Percentiles rank a stretch among this genome's conserved stretches.
phyloP scores from a whole-genome alignment of 768 basidiomycete species.

The Postia placenta region DNA sequence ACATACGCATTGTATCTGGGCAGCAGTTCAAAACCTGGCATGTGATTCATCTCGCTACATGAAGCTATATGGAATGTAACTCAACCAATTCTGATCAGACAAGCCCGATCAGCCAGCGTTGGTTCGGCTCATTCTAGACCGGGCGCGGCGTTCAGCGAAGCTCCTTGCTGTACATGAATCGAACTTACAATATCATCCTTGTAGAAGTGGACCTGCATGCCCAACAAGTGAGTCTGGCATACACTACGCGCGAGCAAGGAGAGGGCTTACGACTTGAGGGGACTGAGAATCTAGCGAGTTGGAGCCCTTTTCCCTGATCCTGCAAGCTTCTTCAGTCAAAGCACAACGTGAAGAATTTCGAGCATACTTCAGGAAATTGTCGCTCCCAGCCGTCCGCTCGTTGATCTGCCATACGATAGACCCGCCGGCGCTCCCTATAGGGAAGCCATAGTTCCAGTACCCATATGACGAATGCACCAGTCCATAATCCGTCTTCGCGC shows the following conservation, averaged over 20 bases:
- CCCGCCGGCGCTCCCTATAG: not conserved
- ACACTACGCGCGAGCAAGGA: not conserved
- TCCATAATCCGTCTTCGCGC: not conserved
- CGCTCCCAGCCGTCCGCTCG: not conserved
- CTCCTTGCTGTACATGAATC: too few relatives aligned
- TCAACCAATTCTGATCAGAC: too few relatives aligned
- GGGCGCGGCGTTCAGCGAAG: not conserved
- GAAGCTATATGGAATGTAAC: too few relatives aligned
- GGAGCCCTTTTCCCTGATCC: not conserved
- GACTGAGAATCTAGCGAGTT: not conserved
- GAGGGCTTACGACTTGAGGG: not conserved
- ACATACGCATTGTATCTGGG: too few relatives aligned
- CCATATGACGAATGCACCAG: not conserved
- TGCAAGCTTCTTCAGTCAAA: not conserved
- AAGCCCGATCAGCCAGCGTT: not conserved
- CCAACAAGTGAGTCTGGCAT: not conserved
- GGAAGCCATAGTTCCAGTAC: not conserved
- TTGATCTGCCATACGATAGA: not conserved
- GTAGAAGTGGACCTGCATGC: not conserved
- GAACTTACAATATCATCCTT: not conserved
- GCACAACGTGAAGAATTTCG: not conserved
- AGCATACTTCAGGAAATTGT: not conserved
- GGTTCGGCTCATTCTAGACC: not conserved
- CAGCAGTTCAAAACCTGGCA: too few relatives aligned
- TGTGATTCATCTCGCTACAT: too few relatives aligned